phyloP scores from a whole-genome alignment of 768 basidiomycete genomes.

The Tylopilus rubrobrunneus region DNA sequence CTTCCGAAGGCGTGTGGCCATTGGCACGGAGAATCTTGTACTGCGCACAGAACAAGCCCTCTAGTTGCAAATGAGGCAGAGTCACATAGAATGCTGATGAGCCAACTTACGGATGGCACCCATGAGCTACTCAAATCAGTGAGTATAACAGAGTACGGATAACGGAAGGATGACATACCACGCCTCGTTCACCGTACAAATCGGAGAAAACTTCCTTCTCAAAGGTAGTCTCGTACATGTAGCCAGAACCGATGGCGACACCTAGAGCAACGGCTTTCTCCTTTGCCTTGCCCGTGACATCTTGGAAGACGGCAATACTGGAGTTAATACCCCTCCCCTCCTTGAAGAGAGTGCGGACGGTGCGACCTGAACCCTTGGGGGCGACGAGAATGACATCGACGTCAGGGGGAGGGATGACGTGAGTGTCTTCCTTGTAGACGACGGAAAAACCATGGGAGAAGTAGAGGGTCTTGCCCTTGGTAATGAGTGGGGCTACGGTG shows the following conservation, averaged over 20 bases:
- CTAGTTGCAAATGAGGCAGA: conserved; percentile 33
- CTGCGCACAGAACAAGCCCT: conserved; percentile 99
- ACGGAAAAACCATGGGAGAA: conserved; percentile 99
- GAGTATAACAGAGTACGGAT: conserved; percentile 1
- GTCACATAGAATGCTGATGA: background rate
- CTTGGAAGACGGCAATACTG: conserved; percentile 92
- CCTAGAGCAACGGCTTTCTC: conserved; percentile 96
- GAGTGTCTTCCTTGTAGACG: conserved; percentile 96
- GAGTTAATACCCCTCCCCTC: conserved; percentile 99
- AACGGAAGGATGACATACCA: conserved; percentile 53
- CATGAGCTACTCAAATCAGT: conserved; percentile 64
- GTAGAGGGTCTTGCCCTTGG: conserved; percentile 99
- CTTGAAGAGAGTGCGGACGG: conserved; percentile 99
- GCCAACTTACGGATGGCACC: conserved; percentile 80
- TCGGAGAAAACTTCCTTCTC: conserved; percentile 99
- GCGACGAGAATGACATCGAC: conserved; percentile 99
- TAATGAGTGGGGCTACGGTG: conserved; percentile 86
- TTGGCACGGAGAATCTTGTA: conserved; percentile 97
- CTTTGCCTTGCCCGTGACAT: conserved; percentile 95
- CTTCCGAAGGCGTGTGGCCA: conserved; percentile 95
- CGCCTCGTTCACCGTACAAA: conserved; percentile 99
- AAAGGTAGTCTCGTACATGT: conserved; percentile 98
- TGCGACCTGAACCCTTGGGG: conserved; percentile 97
- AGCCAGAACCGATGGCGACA: conserved; percentile 93
- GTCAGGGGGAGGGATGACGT: conserved; percentile 86